Evolutionary conservation across 2,329 filamentous ascomycete species (phyloP), one percentile per base, ranked within the genome.

Genomic region (Nemania diffusa): DNA sequence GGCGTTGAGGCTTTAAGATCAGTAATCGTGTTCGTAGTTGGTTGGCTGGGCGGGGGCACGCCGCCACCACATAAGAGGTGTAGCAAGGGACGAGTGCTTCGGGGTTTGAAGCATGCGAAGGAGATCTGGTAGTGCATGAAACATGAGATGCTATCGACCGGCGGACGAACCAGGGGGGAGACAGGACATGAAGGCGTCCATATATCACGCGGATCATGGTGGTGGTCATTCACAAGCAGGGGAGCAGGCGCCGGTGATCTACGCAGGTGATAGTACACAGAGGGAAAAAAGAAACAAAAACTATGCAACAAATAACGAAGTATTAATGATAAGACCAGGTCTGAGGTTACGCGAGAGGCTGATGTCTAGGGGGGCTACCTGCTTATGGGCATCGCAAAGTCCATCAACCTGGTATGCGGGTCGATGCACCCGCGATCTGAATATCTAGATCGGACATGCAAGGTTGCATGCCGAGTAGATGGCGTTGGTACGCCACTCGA

Each of bases 241-340:
- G 62, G 53, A 26, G 48, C 11, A 17, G 26, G 50, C 20, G 50
- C 37, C 51, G 57, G 62, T 20, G 44, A 57, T 57, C 50, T 57
- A 50, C 48, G 59, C 42, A 64, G 53, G 32, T 62, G 44, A 59
- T 57, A 58, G 61, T 63, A 6, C 5, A 7, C 15, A 60, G 50
- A 56, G 13, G 44, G 55, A 64, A 67, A 67, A 69, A 55, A 68
- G n/a, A n/a, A n/a, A n/a, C n/a, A 70, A 71, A 61, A 55, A 17
- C 24, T 17, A 59, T 64, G 65, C 67, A 53, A 64, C 50, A 63
- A 53, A 53, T 55, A 57, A 57, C 37, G 29, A 46, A 24, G 51
- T 69, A 71, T 71, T 65, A 67, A 63, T 67, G 56, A 71, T 68
- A 65, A 71, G 61, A 70, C 63, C 42, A 53, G 59, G 64, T 71